Evolutionary conservation across 306 rosid species (phyloP), one percentile per base, ranked within the genome.

Genomic region (Rubus idaeus): DNA sequence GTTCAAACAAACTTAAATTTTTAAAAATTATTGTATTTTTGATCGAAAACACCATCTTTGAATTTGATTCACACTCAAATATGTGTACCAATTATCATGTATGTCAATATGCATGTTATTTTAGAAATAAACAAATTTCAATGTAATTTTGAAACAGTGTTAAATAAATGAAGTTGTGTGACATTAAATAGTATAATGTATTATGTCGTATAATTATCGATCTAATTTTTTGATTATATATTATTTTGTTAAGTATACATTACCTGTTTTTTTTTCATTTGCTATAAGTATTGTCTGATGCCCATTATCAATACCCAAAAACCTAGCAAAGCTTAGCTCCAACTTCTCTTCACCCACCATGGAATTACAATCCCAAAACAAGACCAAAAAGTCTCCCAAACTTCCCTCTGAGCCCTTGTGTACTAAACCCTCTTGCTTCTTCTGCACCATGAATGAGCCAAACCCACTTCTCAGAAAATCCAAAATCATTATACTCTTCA

Each of bases 381-480:
- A 78, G 66, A 44, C 70, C 68, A 73, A 51, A 61, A 78, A 67
- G 2, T 20, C 58, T 37, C 73, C 11, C 37, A 83, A 78, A 26
- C 16, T 23, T 44, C 66, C 73, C 41, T 14, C 65, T 26, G 79
- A 58, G 26, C 78, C 83, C 44, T 1, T 74, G 46, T 82, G 87
- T 80, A 73, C 47, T 12, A 47, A 74, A 67, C 65, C 79, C 30
- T 80, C 82, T 68, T 89, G 93, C 79, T 91, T 91, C 88, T 83
- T 89, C 88, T 87, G 93, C 81, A 64, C 84, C 78, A 84, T 87
- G 91, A 80, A 85, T 41, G 90, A 87, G 74, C 76, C 83, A 45
- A 82, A 69, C 79, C 73, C 88, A 71, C 74, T 85, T 46, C 71
- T 76, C 56, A 80, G 88, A 80, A 74, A 66, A 41, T 58, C 73